A percentile compares a stretch with the other conserved stretches of the same genome.
phyloP scores from a whole-genome alignment of 2,329 filamentous ascomycete genomes.

The Hypoxylon sp. region DNA sequence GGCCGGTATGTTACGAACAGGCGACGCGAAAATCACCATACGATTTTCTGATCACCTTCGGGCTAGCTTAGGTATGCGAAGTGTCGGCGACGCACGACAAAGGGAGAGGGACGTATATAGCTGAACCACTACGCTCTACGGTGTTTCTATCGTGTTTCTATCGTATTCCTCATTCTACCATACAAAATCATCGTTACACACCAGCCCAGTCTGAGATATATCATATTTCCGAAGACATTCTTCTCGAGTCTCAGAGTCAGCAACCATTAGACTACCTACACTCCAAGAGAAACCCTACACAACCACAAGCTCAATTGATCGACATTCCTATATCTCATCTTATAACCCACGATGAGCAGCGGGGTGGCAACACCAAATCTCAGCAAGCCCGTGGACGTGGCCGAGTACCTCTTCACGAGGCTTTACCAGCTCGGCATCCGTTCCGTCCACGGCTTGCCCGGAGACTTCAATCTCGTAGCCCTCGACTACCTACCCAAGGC shows the following conservation, averaged over 20 bases:
- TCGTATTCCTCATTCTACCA: not conserved
- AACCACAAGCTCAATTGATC: not conserved
- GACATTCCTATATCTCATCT: not conserved
- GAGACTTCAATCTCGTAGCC: conserved; percentile 78
- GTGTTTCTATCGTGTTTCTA: not conserved
- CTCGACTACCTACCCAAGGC: conserved; percentile 73
- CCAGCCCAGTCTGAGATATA: not conserved
- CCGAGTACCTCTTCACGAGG: conserved; percentile 75
- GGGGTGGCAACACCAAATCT: conserved; percentile 58
- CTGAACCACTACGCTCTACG: not conserved
- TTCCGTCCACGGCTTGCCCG: conserved; percentile 76
- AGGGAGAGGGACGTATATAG: conserved; percentile 1
- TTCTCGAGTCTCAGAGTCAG: not conserved
- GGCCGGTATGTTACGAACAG: conserved; percentile 38
- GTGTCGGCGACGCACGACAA: conserved; percentile 10
- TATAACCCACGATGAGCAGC: conserved; percentile 34
- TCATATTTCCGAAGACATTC: not conserved
- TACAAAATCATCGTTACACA: not conserved
- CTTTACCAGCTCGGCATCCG: conserved; percentile 72
- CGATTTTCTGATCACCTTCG: conserved; percentile 26
- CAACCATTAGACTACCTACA: not conserved
- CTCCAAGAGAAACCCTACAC: not conserved
- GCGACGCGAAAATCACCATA: conserved; percentile 34
- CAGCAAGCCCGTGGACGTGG: conserved; percentile 67
- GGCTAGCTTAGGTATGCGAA: conserved; percentile 17